These are phyloP conservation scores for Sphaerulina musiva DNA, from an alignment of 2,329 filamentous ascomycete genomes.

Conservation along the genomic window DNA sequence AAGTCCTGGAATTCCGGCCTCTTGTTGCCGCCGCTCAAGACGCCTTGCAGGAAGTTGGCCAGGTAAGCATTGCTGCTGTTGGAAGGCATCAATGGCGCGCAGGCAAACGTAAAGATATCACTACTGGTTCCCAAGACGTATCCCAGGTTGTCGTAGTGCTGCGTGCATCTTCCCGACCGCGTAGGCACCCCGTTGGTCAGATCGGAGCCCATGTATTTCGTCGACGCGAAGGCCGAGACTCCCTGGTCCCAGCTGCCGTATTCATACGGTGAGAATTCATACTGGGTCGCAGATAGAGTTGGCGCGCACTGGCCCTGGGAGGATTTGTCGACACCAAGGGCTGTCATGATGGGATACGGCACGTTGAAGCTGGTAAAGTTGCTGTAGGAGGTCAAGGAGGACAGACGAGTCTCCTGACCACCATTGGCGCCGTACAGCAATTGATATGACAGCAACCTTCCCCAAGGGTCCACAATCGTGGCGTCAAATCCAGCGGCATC, in stretches of 20 bases:
- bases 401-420: constrained; percentile 35
- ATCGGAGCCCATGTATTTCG: constrained; percentile 54
- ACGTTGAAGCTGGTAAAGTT: constrained; percentile 39
- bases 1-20: constrained; percentile 32
- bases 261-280: constrained; percentile 61
- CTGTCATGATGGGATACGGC: constrained; percentile 44
- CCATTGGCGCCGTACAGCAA: constrained; percentile 36
- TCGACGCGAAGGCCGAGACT: constrained; percentile 54
- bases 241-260: constrained; percentile 59
- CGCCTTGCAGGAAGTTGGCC: constrained; percentile 21
- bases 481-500: constrained; percentile 35
- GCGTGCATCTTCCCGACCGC: constrained; percentile 40
- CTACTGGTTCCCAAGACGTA: constrained; percentile 43
- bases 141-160: constrained; percentile 45
- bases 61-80: constrained; percentile 15
- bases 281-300: constrained; percentile 51
- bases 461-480: constrained; percentile 40
- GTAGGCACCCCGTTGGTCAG: constrained; percentile 46
- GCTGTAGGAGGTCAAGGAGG: constrained; percentile 30
- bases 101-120: constrained; percentile 37
- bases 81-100: constrained; percentile 17
- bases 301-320: constrained; percentile 36
- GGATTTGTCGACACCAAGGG: constrained; percentile 34
- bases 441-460: constrained; percentile 38
- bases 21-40: constrained; percentile 28